A percentile compares a stretch with the other conserved stretches of the same genome.
phyloP scores from a whole-genome alignment of 495 filamentous ascomycete species.

The Xylaria cubensis region DNA sequence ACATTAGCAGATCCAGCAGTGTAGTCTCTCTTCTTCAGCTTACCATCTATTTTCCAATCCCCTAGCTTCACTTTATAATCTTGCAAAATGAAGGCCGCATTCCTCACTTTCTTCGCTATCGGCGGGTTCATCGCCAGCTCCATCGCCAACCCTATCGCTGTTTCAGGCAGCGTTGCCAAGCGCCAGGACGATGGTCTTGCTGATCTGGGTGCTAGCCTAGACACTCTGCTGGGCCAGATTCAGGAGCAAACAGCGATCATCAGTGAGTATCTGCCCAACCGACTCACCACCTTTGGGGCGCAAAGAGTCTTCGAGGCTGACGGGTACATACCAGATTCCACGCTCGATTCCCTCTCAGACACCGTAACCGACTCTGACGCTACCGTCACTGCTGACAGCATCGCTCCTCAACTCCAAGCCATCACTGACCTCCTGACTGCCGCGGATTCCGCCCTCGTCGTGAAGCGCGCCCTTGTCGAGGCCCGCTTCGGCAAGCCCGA shows the following conservation, averaged over 20 bases:
- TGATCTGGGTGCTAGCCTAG: conserved; percentile 32
- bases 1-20: conserved; percentile 25
- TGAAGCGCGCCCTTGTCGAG: conserved; percentile 41
- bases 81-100: conserved; percentile 48
- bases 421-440: conserved; percentile 43
- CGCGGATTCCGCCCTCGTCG: conserved; percentile 29
- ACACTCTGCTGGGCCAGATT: conserved; percentile 39
- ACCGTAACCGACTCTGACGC: conserved; percentile 35
- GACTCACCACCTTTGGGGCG: not conserved
- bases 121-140: conserved; percentile 42
- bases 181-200: conserved; percentile 39
- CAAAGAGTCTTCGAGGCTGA: not conserved
- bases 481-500: conserved; percentile 40
- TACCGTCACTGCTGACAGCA: conserved; percentile 34
- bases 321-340: conserved; percentile 31
- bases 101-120: conserved; percentile 44
- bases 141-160: conserved; percentile 43
- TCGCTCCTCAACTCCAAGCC: conserved; percentile 44
- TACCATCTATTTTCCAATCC: not conserved
- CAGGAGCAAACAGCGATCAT: conserved; percentile 45
- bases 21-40: conserved; percentile 12
- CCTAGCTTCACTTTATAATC: not conserved
- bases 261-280: conserved; percentile 36
- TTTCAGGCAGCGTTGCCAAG: conserved; percentile 30
- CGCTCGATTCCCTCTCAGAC: conserved; percentile 37